phyloP scores from a whole-genome alignment of 768 basidiomycete species.

The Tubosaeta brunneosetosa region DNA sequence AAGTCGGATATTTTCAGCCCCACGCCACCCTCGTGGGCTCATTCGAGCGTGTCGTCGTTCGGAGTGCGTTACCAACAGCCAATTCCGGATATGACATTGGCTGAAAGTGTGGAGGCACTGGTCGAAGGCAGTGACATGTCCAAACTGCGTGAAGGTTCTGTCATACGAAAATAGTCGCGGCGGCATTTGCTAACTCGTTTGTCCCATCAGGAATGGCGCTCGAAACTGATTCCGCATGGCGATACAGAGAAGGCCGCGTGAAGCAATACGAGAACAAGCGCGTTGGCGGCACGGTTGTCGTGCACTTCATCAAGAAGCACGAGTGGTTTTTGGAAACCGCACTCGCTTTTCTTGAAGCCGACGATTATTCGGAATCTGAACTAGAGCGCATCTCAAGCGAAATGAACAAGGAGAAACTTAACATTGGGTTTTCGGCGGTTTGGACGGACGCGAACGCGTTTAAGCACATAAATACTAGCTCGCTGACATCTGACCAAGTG shows the following conservation, averaged over 20 bases:
- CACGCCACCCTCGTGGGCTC: conserved; percentile 61
- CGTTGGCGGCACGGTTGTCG: conserved; percentile 89
- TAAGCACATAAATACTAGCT: conserved; percentile 12
- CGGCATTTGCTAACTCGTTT: background rate
- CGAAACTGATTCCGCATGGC: conserved; percentile 65
- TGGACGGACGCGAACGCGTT: conserved; percentile 29
- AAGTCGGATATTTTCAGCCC: conserved; percentile 30
- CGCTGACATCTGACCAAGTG: background rate
- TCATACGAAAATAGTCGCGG: background rate
- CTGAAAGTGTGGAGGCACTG: conserved; percentile 82
- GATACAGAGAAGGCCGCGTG: conserved; percentile 62
- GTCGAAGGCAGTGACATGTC: conserved; percentile 91
- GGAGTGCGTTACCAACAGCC: conserved; percentile 72
- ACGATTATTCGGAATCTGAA: conserved; percentile 55
- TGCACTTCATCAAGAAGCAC: conserved; percentile 96
- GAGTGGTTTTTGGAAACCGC: conserved; percentile 97
- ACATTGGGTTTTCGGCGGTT: conserved; percentile 22
- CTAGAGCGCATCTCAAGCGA: conserved; percentile 13
- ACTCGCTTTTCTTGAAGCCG: conserved; percentile 77
- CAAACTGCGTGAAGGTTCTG: conserved; percentile 55
- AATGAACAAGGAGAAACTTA: conserved; percentile 9
- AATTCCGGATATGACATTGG: conserved; percentile 54
- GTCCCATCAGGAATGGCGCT: conserved; percentile 46
- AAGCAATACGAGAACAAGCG: conserved; percentile 62
- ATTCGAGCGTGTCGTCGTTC: conserved; percentile 85